Percentiles rank a stretch among this genome's conserved stretches.
These are phyloP conservation scores for Aureobasidium zeae DNA, from an alignment of 2,329 filamentous ascomycete species.

Conservation along the genomic window DNA sequence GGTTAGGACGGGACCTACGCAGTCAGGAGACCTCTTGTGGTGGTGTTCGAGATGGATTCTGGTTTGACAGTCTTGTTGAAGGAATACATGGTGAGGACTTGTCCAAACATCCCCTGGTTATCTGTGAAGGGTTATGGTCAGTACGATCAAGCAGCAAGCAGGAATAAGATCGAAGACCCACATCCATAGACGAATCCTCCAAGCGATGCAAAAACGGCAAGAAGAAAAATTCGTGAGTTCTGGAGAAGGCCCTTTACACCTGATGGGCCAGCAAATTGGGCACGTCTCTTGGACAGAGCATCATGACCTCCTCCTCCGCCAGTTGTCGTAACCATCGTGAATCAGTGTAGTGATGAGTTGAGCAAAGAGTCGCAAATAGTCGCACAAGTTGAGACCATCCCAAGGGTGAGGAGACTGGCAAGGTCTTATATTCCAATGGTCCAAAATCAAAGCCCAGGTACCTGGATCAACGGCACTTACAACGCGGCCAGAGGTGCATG, in stretches of 20 bases:
- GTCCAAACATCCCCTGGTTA: conserved; percentile 24
- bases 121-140: conserved; percentile 14
- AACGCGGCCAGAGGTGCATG: background rate
- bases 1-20: background rate
- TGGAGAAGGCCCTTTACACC: conserved; percentile 21
- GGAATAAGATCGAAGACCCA: conserved; percentile 16
- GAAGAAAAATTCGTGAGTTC: conserved; percentile 21
- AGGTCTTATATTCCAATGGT: conserved; percentile 5
- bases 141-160: background rate
- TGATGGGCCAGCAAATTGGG: conserved; percentile 20
- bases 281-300: conserved; percentile 20
- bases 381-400: conserved; percentile 3
- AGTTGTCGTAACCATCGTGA: conserved; percentile 11
- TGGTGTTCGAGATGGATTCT: conserved; percentile 8
- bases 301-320: conserved; percentile 7
- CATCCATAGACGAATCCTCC: conserved; percentile 25
- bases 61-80: conserved; percentile 17
- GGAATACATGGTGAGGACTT: conserved; percentile 22
- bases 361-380: background rate
- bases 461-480: conserved; percentile 10
- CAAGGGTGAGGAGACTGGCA: background rate
- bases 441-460: conserved; percentile 2
- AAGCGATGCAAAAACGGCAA: conserved; percentile 23
- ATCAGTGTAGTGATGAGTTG: background rate
- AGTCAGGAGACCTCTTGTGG: conserved; percentile 13